Evolutionary conservation across 768 basidiomycete genomes (phyloP).

Genomic region (Pleurotus salmoneostramineus): DNA sequence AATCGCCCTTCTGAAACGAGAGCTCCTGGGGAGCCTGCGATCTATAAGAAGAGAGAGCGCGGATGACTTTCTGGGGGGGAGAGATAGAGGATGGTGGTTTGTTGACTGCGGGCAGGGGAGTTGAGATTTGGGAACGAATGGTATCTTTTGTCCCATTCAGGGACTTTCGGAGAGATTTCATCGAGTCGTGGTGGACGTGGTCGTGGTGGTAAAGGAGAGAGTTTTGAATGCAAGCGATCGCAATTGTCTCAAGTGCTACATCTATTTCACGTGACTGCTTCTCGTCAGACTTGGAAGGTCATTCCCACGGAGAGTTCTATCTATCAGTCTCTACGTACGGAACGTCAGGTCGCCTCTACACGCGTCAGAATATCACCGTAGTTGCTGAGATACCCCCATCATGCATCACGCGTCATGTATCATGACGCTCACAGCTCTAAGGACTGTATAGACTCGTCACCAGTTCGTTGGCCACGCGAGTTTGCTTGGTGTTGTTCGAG

Average conservation of each 20-base stretch:
- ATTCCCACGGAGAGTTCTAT: background rate
- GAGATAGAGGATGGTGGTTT: constrained; percentile 68
- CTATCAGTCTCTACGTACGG: too few species aligned
- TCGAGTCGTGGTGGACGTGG: constrained; percentile 27
- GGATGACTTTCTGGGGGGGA: constrained; percentile 94
- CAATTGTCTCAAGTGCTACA: constrained; percentile 8
- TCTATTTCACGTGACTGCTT: background rate
- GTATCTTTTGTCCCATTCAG: constrained; percentile 63
- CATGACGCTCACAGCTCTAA: too few species aligned
- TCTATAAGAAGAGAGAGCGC: constrained; percentile 65
- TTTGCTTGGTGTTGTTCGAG: too few species aligned
- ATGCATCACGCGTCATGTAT: too few species aligned
- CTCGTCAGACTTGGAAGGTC: background rate
- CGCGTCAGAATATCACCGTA: too few species aligned
- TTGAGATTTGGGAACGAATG: constrained; percentile 63
- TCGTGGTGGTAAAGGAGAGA: constrained; percentile 22
- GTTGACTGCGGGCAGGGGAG: constrained; percentile 64
- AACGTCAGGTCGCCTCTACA: too few species aligned
- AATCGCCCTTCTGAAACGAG: constrained; percentile 90
- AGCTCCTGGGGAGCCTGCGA: constrained; percentile 81
- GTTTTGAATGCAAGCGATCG: constrained; percentile 2
- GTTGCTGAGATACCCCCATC: too few species aligned
- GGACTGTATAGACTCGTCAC: too few species aligned
- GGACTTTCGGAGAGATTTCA: constrained; percentile 85
- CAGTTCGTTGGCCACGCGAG: too few species aligned